Evolutionary conservation across 306 rosid genomes (phyloP), one percentile per base, ranked within the genome.

Genomic region (Vachellia pachyceras): DNA sequence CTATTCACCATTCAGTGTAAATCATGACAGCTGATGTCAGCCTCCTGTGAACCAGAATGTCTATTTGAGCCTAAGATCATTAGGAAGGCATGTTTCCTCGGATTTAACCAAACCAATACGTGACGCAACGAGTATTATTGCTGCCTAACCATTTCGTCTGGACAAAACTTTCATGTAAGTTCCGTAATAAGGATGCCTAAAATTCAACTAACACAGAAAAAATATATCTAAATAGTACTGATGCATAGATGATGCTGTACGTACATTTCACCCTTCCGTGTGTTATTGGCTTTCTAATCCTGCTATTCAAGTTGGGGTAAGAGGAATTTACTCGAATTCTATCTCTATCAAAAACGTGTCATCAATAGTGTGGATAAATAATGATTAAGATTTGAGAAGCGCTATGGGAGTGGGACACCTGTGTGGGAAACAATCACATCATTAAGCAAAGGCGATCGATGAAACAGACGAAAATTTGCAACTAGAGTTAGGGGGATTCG

Each of bases 381-480:
- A 18, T 67, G 9, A 40, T 67, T 39, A n/a, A 40, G 14, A 5
- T 7, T 4, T 39, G 49, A 3, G 0, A 39, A 68, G 66, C 71
- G 66, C 70, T 76, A 57, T 69, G 37, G 52, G n/a, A 37, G 35
- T 0, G 5, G 10, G 5, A 69, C 73, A 82, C 58, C 0, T 76
- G 42, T 5, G 39, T 10, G 58, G 65, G 10, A 46, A 69, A 17
- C 73, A 82, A 58, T 37, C 68, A 17, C 55, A 60, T 6, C 40
- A 29, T 3, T n/a, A n/a, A 23, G 61, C 68, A 47, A 25, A 37
- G 40, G 42, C 8, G 45, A 42, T 47, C 29, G 42, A 70, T 23
- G 69, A 63, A 77, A 77, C 77, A 33, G 5, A 13, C 17, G 41
- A 77, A 77, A 79, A 29, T 47, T 54, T n/a, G 10, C 2, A 54